Evolutionary conservation across 768 basidiomycete genomes (phyloP).

Genomic region (Tubosaeta sp.): DNA sequence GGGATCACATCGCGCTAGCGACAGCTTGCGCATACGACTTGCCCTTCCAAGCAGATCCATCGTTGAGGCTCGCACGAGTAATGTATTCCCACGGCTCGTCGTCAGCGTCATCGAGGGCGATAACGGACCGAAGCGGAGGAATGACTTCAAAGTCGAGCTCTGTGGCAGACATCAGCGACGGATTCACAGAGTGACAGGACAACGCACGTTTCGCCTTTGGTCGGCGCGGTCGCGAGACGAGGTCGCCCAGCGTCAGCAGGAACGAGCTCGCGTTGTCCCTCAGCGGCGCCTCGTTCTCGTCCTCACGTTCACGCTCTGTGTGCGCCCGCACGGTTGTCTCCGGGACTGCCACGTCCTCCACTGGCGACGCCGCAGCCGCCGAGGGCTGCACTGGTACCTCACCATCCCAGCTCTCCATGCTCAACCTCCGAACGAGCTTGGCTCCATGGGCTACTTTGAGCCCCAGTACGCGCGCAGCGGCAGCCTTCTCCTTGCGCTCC

Average conservation of each 20-base stretch:
- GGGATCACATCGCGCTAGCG: constrained; percentile 19
- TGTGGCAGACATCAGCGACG: constrained; percentile 4
- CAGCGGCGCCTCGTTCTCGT: neutral
- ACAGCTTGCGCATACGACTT: constrained; percentile 31
- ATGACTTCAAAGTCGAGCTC: constrained; percentile 29
- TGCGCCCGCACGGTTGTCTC: neutral
- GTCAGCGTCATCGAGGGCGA: constrained; percentile 29
- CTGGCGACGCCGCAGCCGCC: neutral
- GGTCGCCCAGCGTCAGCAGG: constrained; percentile 25
- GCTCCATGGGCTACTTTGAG: constrained; percentile 15
- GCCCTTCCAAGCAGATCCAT: constrained; percentile 28
- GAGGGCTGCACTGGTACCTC: constrained; percentile 7
- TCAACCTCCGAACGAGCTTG: constrained; percentile 22
- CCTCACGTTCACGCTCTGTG: neutral
- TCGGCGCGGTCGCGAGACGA: constrained; percentile 22
- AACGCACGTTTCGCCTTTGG: constrained; percentile 25
- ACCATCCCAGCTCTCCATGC: constrained; percentile 30
- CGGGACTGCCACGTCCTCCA: neutral
- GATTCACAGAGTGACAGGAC: neutral
- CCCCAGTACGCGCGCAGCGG: constrained; percentile 12
- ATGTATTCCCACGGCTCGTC: constrained; percentile 33
- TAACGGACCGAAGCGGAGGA: constrained; percentile 29
- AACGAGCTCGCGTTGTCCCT: constrained; percentile 9
- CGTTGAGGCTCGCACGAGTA: constrained; percentile 24
- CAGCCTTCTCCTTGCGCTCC: constrained; percentile 30